phyloP scores from a whole-genome alignment of 2,329 filamentous ascomycete genomes.

The Apiospora aurea region DNA sequence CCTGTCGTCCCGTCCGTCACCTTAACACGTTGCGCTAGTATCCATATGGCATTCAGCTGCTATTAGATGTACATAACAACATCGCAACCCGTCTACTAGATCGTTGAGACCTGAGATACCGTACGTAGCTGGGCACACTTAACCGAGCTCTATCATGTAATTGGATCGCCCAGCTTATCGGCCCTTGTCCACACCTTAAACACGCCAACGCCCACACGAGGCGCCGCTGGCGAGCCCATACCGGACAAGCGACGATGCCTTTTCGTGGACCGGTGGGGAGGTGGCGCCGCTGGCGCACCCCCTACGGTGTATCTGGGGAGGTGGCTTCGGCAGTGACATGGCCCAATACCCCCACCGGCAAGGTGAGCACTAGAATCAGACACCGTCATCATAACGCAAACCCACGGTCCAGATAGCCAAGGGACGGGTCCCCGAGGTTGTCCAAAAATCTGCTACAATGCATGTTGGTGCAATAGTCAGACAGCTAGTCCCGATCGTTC shows the following conservation, averaged over 20 bases:
- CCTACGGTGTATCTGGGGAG: neutral
- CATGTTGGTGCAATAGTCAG: neutral
- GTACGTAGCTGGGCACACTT: neutral
- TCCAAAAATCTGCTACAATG: neutral
- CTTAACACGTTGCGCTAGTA: neutral
- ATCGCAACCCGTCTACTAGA: neutral
- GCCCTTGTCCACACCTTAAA: neutral
- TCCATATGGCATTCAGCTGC: neutral
- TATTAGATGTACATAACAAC: neutral
- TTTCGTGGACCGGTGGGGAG: neutral
- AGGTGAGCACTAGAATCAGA: neutral
- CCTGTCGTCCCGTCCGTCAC: neutral
- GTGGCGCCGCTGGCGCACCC: neutral
- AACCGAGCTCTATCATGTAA: neutral
- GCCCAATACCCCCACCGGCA: neutral
- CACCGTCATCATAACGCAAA: neutral
- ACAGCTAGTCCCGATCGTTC: neutral
- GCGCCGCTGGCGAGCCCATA: neutral
- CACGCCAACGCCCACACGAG: neutral
- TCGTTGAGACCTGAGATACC: neutral
- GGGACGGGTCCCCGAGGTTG: neutral
- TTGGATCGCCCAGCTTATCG: neutral
- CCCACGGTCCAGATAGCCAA: too few relatives aligned
- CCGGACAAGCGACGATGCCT: neutral
- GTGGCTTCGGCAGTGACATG: neutral